phyloP scores from a whole-genome alignment of 148 eudicot species.

The Persicaria maculosa region DNA sequence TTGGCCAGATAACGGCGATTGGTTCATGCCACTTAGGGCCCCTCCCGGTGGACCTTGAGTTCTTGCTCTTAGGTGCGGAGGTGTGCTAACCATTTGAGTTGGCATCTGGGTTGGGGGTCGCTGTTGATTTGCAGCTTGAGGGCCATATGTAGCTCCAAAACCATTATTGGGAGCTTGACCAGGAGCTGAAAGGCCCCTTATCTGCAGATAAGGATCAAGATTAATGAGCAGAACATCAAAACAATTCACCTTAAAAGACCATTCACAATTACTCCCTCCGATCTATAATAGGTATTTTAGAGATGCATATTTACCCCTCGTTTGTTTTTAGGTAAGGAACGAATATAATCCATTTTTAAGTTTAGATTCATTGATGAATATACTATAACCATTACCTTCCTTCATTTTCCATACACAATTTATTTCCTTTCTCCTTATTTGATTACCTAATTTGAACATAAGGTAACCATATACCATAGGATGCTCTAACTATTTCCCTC shows the following conservation, averaged over 20 bases:
- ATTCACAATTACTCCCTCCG: too few relatives aligned
- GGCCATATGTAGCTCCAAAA: conserved; percentile 15
- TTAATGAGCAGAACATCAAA: not conserved
- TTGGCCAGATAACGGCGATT: conserved; percentile 22
- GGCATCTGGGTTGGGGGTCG: conserved; percentile 25
- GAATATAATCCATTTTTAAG: too few relatives aligned
- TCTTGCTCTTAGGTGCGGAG: conserved; percentile 32
- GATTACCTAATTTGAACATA: too few relatives aligned
- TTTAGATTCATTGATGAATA: too few relatives aligned
- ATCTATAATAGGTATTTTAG: too few relatives aligned
- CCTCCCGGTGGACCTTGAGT: conserved; percentile 28
- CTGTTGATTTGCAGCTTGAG: conserved; percentile 19
- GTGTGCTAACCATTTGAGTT: conserved; percentile 29
- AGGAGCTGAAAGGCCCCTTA: conserved; percentile 23
- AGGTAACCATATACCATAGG: too few relatives aligned
- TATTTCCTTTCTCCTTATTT: too few relatives aligned
- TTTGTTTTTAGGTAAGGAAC: too few relatives aligned
- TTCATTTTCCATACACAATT: too few relatives aligned
- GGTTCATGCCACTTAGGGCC: conserved; percentile 13
- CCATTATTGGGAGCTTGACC: not conserved
- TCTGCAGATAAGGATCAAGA: conserved; percentile 22
- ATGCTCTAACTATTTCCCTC: too few relatives aligned
- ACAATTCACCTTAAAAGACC: not conserved
- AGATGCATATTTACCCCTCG: too few relatives aligned
- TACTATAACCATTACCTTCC: too few relatives aligned